Evolutionary conservation across 164 flowering plant genomes (phyloP).

Genomic region (Aristolochia contorta): DNA sequence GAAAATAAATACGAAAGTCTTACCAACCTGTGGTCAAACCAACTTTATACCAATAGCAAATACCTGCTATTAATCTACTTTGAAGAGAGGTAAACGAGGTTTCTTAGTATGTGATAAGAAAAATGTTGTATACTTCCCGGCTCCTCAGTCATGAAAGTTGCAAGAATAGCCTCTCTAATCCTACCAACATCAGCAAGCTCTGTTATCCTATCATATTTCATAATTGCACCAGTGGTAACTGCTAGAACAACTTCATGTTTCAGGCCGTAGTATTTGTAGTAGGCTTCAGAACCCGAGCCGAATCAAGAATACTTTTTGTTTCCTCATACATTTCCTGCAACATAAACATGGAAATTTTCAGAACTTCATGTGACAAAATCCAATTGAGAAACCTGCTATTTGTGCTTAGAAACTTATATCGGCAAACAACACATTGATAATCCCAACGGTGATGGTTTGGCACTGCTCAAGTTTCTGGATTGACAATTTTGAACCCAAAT

Average conservation of each 20-base stretch:
- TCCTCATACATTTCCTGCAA: slow-evolving; percentile 97
- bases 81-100: no score
- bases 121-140: slow-evolving; percentile 72
- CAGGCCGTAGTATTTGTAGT: slow-evolving; percentile 84
- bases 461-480: no score
- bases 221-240: slow-evolving; percentile 92
- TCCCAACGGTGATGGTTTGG: no score
- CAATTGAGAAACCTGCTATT: no score
- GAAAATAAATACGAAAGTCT: no score
- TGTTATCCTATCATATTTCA: slow-evolving; percentile 97
- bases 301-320: slow-evolving; percentile 91
- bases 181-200: slow-evolving; percentile 98
- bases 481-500: no score
- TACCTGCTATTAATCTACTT: slow-evolving; percentile 88
- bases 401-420: neutral
- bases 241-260: slow-evolving; percentile 74
- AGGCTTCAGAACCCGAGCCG: slow-evolving; percentile 99
- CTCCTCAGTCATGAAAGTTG: slow-evolving; percentile 77
- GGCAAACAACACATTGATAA: no score
- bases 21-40: slow-evolving; percentile 69
- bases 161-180: slow-evolving; percentile 85
- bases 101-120: slow-evolving; percentile 44
- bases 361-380: no score
- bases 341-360: slow-evolving; percentile 2
- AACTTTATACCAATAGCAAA: slow-evolving; percentile 88